Evolutionary conservation across 331 rosid species (phyloP).

Genomic region (Stylosanthes scabra): DNA sequence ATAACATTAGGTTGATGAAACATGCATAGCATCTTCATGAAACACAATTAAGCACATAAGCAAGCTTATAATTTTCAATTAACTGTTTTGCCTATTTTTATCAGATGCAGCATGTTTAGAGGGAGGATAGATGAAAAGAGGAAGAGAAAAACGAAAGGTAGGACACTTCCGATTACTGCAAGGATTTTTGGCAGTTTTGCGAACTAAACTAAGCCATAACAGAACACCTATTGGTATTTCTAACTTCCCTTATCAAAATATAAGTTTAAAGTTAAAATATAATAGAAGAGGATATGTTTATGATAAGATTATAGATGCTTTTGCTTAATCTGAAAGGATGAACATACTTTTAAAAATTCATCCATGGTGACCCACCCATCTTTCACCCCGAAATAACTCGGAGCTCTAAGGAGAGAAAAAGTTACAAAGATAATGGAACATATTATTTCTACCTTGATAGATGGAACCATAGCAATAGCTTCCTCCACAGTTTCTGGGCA

Average conservation of each 20-base stretch:
- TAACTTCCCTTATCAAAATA: slow-evolving; percentile 1
- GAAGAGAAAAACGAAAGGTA: neutral
- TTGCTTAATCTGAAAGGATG: neutral
- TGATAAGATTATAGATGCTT: neutral
- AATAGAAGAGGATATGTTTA: neutral
- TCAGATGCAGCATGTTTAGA: neutral
- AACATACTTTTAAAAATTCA: slow-evolving; percentile 15
- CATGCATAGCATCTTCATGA: slow-evolving; percentile 14
- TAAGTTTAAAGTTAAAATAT: neutral
- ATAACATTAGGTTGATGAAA: neutral
- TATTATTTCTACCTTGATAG: slow-evolving; percentile 71
- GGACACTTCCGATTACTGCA: neutral
- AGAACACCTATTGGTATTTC: neutral
- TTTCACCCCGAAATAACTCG: neutral
- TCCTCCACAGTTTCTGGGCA: slow-evolving; percentile 99
- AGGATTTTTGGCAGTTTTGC: neutral
- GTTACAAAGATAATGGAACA: slow-evolving; percentile 23
- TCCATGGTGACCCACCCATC: neutral
- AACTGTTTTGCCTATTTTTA: neutral
- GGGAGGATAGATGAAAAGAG: neutral
- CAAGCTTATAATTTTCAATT: neutral
- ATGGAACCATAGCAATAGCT: slow-evolving; percentile 99
- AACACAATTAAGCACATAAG: neutral
- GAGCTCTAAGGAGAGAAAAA: neutral
- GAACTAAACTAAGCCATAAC: slow-evolving; percentile 11